Percentiles rank a stretch among this genome's conserved stretches.
phyloP scores from a whole-genome alignment of 2,329 filamentous ascomycete species.

The Colletotrichum lini region DNA sequence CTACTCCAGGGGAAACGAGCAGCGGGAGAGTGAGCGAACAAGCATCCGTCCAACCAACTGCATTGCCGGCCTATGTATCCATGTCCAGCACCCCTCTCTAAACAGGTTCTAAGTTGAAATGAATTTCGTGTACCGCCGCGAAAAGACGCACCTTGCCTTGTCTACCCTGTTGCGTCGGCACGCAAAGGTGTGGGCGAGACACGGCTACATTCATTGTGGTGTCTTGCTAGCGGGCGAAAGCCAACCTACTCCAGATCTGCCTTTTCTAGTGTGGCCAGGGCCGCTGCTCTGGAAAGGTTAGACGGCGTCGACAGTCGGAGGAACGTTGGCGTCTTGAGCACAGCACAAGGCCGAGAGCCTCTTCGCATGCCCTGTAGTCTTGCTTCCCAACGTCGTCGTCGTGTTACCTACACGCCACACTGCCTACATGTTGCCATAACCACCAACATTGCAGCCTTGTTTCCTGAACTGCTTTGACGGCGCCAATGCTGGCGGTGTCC shows the following conservation, averaged over 20 bases:
- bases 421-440: neutral
- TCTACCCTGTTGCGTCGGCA: neutral
- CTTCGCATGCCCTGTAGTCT: constrained; percentile 13
- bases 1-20: neutral
- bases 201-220: neutral
- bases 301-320: no score
- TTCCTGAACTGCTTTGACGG: neutral
- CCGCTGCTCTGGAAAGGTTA: neutral
- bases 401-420: neutral
- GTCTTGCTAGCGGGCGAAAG: neutral
- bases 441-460: neutral
- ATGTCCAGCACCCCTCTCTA: no score
- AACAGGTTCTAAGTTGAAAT: neutral
- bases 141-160: neutral
- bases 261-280: neutral
- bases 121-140: neutral
- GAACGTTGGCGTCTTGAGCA: no score
- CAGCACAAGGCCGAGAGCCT: neutral
- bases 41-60: neutral
- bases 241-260: neutral
- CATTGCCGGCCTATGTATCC: no score
- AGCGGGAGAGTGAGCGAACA: neutral
- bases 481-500: neutral
- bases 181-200: neutral
- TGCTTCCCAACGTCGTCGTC: neutral